phyloP scores from a whole-genome alignment of 257 asterid species.

The Solanum pimpinellifolium region DNA sequence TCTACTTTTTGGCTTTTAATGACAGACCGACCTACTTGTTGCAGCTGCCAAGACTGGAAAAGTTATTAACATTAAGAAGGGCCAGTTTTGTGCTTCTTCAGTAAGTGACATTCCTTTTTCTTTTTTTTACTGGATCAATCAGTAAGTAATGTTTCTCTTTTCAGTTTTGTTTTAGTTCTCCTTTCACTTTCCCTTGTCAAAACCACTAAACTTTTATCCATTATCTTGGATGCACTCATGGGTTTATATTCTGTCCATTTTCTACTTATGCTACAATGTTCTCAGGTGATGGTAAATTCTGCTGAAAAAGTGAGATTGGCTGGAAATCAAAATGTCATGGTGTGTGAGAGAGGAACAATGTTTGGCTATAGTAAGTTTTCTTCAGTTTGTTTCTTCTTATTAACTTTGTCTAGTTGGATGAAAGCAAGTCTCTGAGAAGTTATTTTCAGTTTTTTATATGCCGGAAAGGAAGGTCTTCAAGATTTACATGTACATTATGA shows the following conservation, averaged over 20 bases:
- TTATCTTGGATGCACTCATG: neutral
- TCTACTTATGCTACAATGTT: neutral
- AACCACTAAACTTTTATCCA: neutral
- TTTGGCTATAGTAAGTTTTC: conserved; percentile 79
- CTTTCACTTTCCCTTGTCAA: neutral
- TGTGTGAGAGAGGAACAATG: conserved; percentile 99
- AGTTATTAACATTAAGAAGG: conserved; percentile 85
- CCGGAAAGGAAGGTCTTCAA: neutral
- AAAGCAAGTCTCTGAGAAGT: neutral
- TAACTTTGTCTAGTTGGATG: neutral
- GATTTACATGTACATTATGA: neutral
- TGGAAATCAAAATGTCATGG: conserved; percentile 95
- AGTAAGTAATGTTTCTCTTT: conserved; percentile 15
- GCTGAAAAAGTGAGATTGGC: conserved; percentile 90
- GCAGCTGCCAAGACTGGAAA: conserved; percentile 91
- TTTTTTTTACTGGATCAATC: conserved; percentile 7
- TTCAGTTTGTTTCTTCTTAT: neutral
- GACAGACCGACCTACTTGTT: conserved; percentile 86
- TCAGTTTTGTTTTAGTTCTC: neutral
- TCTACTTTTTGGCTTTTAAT: conserved; percentile 5
- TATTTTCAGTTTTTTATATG: neutral
- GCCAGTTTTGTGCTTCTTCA: conserved; percentile 92
- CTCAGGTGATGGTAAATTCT: conserved; percentile 86
- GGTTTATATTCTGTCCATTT: neutral
- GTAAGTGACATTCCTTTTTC: conserved; percentile 14